Evolutionary conservation across 1,139 yeast species (phyloP).

Genomic region (Candida pseudocylindracea): DNA sequence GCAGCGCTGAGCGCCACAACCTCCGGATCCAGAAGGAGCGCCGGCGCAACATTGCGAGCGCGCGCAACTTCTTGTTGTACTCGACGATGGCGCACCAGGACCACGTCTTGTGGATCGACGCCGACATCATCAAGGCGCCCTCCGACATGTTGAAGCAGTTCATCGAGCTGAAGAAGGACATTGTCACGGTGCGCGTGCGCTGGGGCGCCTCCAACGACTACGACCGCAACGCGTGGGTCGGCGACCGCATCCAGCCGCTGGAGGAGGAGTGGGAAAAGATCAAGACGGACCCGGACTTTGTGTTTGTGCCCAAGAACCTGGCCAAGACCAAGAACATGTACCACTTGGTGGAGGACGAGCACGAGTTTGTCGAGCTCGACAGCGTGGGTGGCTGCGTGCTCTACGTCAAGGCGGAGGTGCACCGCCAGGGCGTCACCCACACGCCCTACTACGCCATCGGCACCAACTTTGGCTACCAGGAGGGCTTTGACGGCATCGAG

Average conservation of each 20-base stretch:
- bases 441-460: conserved; percentile 24
- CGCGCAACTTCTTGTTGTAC: conserved; percentile 3
- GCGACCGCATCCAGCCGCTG: conserved; percentile 15
- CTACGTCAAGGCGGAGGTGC: conserved; percentile 16
- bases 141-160: conserved; percentile 11
- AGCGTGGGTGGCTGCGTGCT: conserved; percentile 29
- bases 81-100: conserved; percentile 3
- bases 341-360: conserved; percentile 2
- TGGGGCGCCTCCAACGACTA: conserved; percentile 10
- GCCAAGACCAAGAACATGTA: conserved; percentile 5
- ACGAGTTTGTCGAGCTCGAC: conserved; percentile 10
- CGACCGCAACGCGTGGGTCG: conserved; percentile 26
- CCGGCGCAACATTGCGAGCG: conserved; percentile 3
- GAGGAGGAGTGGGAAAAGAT: conserved; percentile 11
- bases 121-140: conserved; percentile 15
- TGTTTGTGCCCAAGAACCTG: conserved; percentile 8
- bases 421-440: conserved; percentile 20
- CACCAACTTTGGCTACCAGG: conserved; percentile 21
- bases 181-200: conserved; percentile 17
- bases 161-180: conserved; percentile 13
- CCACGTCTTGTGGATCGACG: conserved; percentile 20
- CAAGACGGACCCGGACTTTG: conserved; percentile 18
- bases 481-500: conserved; percentile 31
- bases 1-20: not conserved
- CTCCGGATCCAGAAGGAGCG: conserved; percentile 2